Percentiles rank a stretch among this genome's conserved stretches.
These are phyloP conservation scores for Rusavskia elegans DNA, from an alignment of 495 filamentous ascomycete species.

Conservation along the genomic window DNA sequence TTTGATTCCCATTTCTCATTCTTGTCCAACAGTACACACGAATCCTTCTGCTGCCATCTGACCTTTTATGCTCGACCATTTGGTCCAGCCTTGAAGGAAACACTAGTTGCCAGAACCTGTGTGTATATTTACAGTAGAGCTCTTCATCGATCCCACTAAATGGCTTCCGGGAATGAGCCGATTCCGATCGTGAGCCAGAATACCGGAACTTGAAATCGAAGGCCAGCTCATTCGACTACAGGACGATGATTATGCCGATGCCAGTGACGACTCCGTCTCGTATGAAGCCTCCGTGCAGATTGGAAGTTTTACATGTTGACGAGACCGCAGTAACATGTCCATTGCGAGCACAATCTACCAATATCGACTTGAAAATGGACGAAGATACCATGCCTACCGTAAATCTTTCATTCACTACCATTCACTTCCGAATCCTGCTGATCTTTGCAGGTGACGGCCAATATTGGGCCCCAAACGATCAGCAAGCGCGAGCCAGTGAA, in stretches of 20 bases:
- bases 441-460: constrained; percentile 13
- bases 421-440: not conserved
- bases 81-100: too few species aligned
- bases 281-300: not conserved
- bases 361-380: constrained; percentile 21
- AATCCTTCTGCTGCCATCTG: too few species aligned
- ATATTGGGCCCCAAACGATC: constrained; percentile 24
- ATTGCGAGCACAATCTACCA: constrained; percentile 12
- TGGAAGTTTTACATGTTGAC: not conserved
- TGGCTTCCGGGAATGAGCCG: constrained; percentile 11
- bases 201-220: not conserved
- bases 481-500: constrained; percentile 18
- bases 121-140: too few species aligned
- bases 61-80: too few species aligned
- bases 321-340: constrained; percentile 5
- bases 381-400: constrained; percentile 24
- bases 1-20: too few species aligned
- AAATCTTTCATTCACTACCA: constrained; percentile 9
- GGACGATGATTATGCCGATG: constrained; percentile 7
- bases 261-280: constrained; percentile 4
- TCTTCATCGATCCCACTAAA: not conserved
- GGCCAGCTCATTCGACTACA: not conserved
- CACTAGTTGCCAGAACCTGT: too few species aligned
- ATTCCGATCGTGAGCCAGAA: constrained; percentile 8
- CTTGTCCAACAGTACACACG: too few species aligned